Evolutionary conservation across 345 rosid species (phyloP), one percentile per base, ranked within the genome.

Genomic region (Eucalyptus polybractea): DNA sequence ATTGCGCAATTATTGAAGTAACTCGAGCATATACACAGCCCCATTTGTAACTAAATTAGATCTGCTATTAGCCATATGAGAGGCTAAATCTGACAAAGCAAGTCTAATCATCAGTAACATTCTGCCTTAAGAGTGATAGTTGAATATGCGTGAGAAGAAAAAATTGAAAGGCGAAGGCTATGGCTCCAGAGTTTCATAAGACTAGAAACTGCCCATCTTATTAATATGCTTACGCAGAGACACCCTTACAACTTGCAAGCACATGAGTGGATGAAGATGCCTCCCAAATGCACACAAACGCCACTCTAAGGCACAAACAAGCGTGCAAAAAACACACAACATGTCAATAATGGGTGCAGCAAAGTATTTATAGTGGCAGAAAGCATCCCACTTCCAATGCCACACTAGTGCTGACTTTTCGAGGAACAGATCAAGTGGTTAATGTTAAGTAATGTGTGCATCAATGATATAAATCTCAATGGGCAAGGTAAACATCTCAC

Each of bases 161-260:
- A 72, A 19, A 24, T 72, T 0, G 27, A 37, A 72, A 0, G 25
- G 44, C 3, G 0, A 33, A 37, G 45, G 27, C 83, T 37, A 72
- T 21, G 27, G 27, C 45, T 69, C 80, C 3, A 33, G 80, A 2
- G 0, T 69, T 31, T 69, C 21, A 33, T 69, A 33, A 69, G 80
- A 69, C 80, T 9, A 69, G 13, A 42, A 42, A 72, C 27, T 10
- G 8, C 83, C 22, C 83, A 37, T 37, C 83, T 37, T 33, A 21
- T 37, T 22, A 3, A 37, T 6, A 72, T 10, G 45, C 45, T 72
- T 72, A 22, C 3, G 7, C 45, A 72, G 45, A 19, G 14, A 72
- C 45, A 37, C 13, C 27, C 45, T 21, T 21, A 72, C 27, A 1
- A 72, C 83, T 72, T 37, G 83, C 83, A 37, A 37, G 45, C 8